Conservation (phyloP, 257 asterid genomes). For the Coffea canephora region DNA sequence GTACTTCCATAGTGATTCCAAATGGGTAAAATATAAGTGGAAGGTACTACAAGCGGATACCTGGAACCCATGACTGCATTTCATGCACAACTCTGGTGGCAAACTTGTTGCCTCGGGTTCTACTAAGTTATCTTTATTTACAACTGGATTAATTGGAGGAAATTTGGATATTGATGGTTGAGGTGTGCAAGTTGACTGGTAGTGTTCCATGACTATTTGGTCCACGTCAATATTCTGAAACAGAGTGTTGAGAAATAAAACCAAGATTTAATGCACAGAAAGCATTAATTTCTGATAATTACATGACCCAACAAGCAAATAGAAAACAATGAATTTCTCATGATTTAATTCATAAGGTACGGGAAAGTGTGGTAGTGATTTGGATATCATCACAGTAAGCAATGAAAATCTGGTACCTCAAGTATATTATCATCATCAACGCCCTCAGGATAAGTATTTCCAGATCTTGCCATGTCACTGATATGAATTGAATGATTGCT, state of each 20-base stretch:
- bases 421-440: slow-evolving; percentile 73
- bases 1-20: slow-evolving; percentile 21
- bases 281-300: neutral
- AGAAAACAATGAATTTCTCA: neutral
- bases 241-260: neutral
- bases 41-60: slow-evolving; percentile 32
- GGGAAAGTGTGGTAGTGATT: slow-evolving; percentile 4
- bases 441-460: slow-evolving; percentile 29
- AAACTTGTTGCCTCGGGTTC: slow-evolving; percentile 37
- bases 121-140: slow-evolving; percentile 30
- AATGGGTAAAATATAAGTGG: slow-evolving; percentile 11
- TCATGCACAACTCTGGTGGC: slow-evolving; percentile 68
- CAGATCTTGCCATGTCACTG: slow-evolving; percentile 29
- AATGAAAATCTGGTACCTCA: slow-evolving; percentile 52
- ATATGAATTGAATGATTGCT: slow-evolving; percentile 29
- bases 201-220: slow-evolving; percentile 67
- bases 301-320: neutral
- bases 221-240: slow-evolving; percentile 78
- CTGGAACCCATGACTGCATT: slow-evolving; percentile 78
- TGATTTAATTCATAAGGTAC: neutral
- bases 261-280: neutral
- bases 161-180: slow-evolving; percentile 67
- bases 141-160: slow-evolving; percentile 60
- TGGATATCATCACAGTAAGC: neutral
- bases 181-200: slow-evolving; percentile 69